Evolutionary conservation across 2,329 filamentous ascomycete species (phyloP), one percentile per base, ranked within the genome.

Genomic region (Talaromyces sp.): DNA sequence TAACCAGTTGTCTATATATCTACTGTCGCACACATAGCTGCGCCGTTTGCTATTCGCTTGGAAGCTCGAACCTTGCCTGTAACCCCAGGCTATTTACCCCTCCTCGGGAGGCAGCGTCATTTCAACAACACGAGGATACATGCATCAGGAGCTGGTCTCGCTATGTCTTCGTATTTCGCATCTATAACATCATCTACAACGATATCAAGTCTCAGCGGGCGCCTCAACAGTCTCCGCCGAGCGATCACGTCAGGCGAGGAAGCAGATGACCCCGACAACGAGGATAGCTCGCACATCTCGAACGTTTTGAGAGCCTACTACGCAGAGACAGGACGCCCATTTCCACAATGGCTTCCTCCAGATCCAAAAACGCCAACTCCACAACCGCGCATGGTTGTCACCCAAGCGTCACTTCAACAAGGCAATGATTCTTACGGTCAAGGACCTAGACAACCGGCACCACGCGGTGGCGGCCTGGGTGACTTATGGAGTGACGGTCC

Each of bases 271-370:
- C 75, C 77, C 1, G 77, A 79, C 46, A 73, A 78, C 63, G 78
- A 95, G 76, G 92, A 97, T 78, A 91, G 96, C 78, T 95, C 92
- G 2, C 92, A 97, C 79, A 89, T 97, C 70, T 95, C 91, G 77
- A 90, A 94, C 69, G 92, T 96, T 38, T 85, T 99, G 27, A 89
- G 94, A 69, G 88, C 87, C 68, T 96, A 97, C 82, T 97, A 99
- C 81, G 85, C 81, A 56, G 92, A 97, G 74, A 94, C 95, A 71
- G 90, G 88, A 66, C 87, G 88, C 24, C 82, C 86, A 1, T 89
- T 92, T 64, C 94, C 94, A 0, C 77, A 81, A 67, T 97, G 94
- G 93, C 87, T 97, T 8, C 91, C 92, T 8, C 88, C 90, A 6
- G 91, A 96, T 74, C 92, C 91, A n/a, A 93, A 91, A 75, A 85